Conservation (phyloP, 768 basidiomycete genomes). For the Pilatotrama ljubarskyi region DNA sequence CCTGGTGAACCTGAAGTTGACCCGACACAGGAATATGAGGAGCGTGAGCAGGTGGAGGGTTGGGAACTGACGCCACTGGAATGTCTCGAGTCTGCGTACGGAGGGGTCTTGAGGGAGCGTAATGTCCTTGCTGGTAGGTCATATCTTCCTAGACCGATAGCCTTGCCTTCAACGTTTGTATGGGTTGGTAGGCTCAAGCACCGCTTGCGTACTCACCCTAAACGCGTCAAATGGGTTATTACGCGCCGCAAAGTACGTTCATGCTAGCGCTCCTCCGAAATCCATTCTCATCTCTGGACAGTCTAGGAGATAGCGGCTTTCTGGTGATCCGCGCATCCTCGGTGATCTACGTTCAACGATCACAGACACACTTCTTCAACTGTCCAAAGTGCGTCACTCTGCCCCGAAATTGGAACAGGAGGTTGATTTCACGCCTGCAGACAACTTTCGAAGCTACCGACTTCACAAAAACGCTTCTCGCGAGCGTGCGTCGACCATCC, state of each 20-base stretch:
- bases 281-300: conserved; percentile 28
- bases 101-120: conserved; percentile 67
- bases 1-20: conserved; percentile 83
- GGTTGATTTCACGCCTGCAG: conserved; percentile 18
- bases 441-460: conserved; percentile 40
- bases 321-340: conserved; percentile 68
- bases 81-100: conserved; percentile 72
- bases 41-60: conserved; percentile 62
- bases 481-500: conserved; percentile 39
- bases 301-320: conserved; percentile 81
- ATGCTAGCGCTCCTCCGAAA: neutral
- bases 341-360: conserved; percentile 49
- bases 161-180: neutral
- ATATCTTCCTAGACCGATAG: neutral
- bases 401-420: neutral
- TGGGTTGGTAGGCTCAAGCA: conserved; percentile 67
- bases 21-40: conserved; percentile 71
- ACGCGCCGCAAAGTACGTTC: conserved; percentile 72
- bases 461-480: conserved; percentile 21
- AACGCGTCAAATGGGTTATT: conserved; percentile 75
- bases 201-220: conserved; percentile 73
- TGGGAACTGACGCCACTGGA: conserved; percentile 68
- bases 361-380: conserved; percentile 49
- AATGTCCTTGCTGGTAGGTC: conserved; percentile 37
- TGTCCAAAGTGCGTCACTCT: conserved; percentile 43